Evolutionary conservation across 176 grass and related monocot genomes (phyloP), one percentile per base, ranked within the genome.

Genomic region (Echinochloa phyllopogon): DNA sequence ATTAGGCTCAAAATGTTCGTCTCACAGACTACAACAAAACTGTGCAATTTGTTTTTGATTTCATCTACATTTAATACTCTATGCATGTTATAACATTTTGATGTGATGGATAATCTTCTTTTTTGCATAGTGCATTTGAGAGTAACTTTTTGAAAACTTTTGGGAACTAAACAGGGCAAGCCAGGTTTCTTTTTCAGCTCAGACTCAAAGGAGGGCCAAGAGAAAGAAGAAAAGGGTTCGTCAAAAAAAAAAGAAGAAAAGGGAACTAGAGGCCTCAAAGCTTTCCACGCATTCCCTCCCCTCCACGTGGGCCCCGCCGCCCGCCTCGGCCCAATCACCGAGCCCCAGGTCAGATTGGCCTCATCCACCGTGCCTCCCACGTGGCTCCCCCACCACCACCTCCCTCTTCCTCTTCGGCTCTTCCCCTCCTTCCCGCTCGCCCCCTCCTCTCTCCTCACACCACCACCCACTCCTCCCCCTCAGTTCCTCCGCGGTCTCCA

Each of bases 341-440:
- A 8, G 0, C 2, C 0, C 72, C 88, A 90, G 24, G 25, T 86
- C 64, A 70, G 63, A 55, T 77, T 77, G 10, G 24, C 83, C 83
- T 90, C 72, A 90, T 86, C 88, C 78, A 39, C 64, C 71, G 78
- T 86, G 78, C 53, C 24, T 64, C 5, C 83, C 77, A 71, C 72
- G 83, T 89, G 88, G 83, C 88, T 62, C 62, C 52, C 18, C 36
- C 24, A 72, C 44, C 77, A 63, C 88, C 77, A 62, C 73, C 75
- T 21, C 81, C 25, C 24, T 7, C 69, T 12, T n/a, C n/a, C n/a
- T n/a, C n/a, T n/a, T n/a, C n/a, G n/a, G n/a, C 24, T 7, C 69
- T 12, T 25, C 10, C 39, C 10, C 63, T 65, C 11, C 6, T 63
- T 74, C 76, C 44, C 73, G 41, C 86, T 59, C 27, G 64, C 27